Base-by-base conservation (phyloP, 805 yeast species). In the Sugiyamaella lignohabitans region DNA sequence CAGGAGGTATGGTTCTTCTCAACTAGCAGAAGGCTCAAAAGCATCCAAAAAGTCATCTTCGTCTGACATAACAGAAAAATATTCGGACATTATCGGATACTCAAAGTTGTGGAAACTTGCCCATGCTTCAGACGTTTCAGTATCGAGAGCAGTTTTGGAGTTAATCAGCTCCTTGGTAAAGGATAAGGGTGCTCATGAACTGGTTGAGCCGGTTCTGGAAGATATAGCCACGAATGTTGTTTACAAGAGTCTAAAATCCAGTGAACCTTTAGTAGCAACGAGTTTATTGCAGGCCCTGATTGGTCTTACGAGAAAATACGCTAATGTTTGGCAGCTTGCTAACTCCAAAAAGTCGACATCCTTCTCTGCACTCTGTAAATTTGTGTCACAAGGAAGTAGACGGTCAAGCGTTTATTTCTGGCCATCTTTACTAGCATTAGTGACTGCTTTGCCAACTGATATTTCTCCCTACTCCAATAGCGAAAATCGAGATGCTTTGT, bases 21-120 rank as follows among this genome's bases (percentile, higher is more conserved):
- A 63, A 29, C 49, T 66, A 40, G 43, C 68, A 40, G 48, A 45
- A 38, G 24, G 22, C 20, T 29, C 40, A 3, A 37, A 38, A 34
- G 45, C 42, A 19, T 38, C 41, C 24, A n/a, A 11, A 5, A 23
- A 38, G 21, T 5, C 24, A 11, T 8, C 14, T 38, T 5, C 14
- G 21, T 38, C 29, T 20, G 48, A 51, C 18, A 27, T 27, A 8
- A n/a, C n/a, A n/a, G 32, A 27, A 27, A 38, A 58, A 1, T 58
- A 64, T 24, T 52, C 52, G n/a, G 60, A 62, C 1, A 61, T 78
- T n/a, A 54, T 78, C 4, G 47, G 54, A 1, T 60, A 67, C 16
- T 76, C 73, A n/a, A 59, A 62, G 21, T 53, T 78, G 16, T 75
- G 79, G 74, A 72, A 72, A 22, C 60, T 72, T 4, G 66, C 63